A percentile compares a stretch with the other conserved stretches of the same genome.
These are phyloP conservation scores for Pyropia yezoensis DNA, from an alignment of 23 red algal genomes.

Conservation along the genomic window DNA sequence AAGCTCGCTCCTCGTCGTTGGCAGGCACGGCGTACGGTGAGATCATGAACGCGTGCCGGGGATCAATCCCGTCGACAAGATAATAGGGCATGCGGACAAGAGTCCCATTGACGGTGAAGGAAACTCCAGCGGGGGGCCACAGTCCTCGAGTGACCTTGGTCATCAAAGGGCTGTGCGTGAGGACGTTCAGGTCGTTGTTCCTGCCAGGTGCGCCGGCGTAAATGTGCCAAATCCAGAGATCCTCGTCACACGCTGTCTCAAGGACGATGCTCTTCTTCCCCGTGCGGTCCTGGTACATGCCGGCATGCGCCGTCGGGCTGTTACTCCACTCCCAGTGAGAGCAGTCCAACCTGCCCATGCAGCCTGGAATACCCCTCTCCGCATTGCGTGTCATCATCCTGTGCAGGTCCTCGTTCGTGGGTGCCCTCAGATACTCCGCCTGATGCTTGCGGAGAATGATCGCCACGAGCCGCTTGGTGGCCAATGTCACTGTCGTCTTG, in stretches of 20 bases:
- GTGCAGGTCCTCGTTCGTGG: background rate
- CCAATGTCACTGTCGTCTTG: too few species aligned
- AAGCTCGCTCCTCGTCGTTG: too few species aligned
- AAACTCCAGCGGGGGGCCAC: background rate
- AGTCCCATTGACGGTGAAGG: background rate
- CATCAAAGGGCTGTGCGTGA: background rate
- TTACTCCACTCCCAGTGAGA: constrained; percentile 5
- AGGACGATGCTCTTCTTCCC: constrained; percentile 2
- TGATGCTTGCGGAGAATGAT: background rate
- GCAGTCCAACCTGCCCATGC: too few species aligned
- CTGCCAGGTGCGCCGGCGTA: constrained; percentile 3
- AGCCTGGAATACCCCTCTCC: constrained; percentile 2
- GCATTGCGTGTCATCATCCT: background rate
- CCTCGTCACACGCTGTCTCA: constrained; percentile 9
- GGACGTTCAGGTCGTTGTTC: too few species aligned
- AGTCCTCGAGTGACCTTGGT: background rate
- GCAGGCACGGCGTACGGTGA: too few species aligned
- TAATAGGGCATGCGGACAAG: constrained; percentile 9
- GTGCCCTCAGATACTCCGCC: constrained; percentile 16
- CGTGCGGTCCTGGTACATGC: background rate
- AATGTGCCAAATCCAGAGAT: constrained; percentile 16
- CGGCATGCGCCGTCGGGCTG: background rate
- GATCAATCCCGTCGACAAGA: constrained; percentile 21
- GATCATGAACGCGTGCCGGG: background rate
- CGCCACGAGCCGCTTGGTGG: too few species aligned